Percentiles rank a stretch among this genome's conserved stretches.
phyloP scores from a whole-genome alignment of 352 stramenopile genomes.

The Phytophthora syringae region DNA sequence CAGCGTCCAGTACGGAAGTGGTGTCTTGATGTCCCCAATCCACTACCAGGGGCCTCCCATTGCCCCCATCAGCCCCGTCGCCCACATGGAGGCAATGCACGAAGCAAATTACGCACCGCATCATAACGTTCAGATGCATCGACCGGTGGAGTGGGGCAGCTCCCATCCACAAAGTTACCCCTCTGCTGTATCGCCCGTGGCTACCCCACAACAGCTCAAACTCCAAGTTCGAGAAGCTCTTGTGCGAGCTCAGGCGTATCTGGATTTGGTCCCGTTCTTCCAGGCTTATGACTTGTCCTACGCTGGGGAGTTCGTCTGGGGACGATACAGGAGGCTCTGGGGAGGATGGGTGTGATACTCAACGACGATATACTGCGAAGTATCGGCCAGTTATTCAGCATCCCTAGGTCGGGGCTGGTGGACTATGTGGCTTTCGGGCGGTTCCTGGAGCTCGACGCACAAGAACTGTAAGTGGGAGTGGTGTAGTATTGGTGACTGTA shows the following conservation, averaged over 20 bases:
- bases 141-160: constrained; percentile 9
- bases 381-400: constrained; percentile 53
- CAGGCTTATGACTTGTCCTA: constrained; percentile 53
- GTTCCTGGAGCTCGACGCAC: constrained; percentile 57
- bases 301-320: constrained; percentile 44
- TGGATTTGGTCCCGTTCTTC: constrained; percentile 58
- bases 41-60: constrained; percentile 33
- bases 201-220: constrained; percentile 41
- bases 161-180: constrained; percentile 15
- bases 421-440: constrained; percentile 56
- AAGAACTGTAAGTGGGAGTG: constrained; percentile 53
- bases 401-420: constrained; percentile 42
- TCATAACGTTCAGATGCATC: constrained; percentile 6
- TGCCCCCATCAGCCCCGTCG: constrained; percentile 40
- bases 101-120: constrained; percentile 3
- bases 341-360: constrained; percentile 52
- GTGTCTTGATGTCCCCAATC: constrained; percentile 33
- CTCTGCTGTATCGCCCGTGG: constrained; percentile 11
- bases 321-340: constrained; percentile 55
- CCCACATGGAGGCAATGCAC: constrained; percentile 16
- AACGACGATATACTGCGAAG: constrained; percentile 34
- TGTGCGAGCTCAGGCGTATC: constrained; percentile 48
- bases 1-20: constrained; percentile 15
- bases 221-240: constrained; percentile 56
- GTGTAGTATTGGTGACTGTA: not conserved